Evolutionary conservation across 352 stramenopile species (phyloP).

Genomic region (Phytopythium oedochilum): DNA sequence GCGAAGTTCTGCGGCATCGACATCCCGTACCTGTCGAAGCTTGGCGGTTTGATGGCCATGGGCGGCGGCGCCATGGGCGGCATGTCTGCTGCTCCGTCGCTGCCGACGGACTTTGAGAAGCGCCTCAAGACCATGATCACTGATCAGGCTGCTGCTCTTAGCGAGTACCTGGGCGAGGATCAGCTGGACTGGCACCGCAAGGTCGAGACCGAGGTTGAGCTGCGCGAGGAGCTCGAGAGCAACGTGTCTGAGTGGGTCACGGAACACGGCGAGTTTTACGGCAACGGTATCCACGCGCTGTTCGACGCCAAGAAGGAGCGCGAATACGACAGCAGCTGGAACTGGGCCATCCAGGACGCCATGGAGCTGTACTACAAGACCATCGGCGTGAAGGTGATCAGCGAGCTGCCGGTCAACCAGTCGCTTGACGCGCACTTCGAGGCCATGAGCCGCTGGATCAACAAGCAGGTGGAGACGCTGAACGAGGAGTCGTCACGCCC

Average conservation of each 20-base stretch:
- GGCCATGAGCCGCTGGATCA: slow-evolving; percentile 52
- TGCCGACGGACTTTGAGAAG: slow-evolving; percentile 47
- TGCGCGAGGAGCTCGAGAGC: slow-evolving; percentile 54
- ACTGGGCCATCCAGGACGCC: slow-evolving; percentile 70
- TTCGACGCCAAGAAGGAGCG: slow-evolving; percentile 74
- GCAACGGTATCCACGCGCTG: slow-evolving; percentile 41
- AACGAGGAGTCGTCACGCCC: slow-evolving; percentile 24
- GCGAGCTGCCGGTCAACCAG: slow-evolving; percentile 21
- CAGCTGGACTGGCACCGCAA: slow-evolving; percentile 45
- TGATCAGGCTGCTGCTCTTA: slow-evolving; percentile 46
- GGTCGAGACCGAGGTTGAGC: slow-evolving; percentile 39
- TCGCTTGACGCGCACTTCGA: slow-evolving; percentile 36
- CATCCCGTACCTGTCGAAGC: slow-evolving; percentile 49
- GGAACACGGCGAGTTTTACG: slow-evolving; percentile 61
- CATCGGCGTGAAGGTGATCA: slow-evolving; percentile 16
- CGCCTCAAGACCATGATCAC: slow-evolving; percentile 51
- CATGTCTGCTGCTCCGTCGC: slow-evolving; percentile 12
- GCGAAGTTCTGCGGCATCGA: slow-evolving; percentile 47
- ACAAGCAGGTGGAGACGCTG: slow-evolving; percentile 38
- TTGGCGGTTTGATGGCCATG: slow-evolving; percentile 30
- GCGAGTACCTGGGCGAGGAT: slow-evolving; percentile 45
- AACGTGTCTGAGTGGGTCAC: slow-evolving; percentile 39
- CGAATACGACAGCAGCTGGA: slow-evolving; percentile 79
- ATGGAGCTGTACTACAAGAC: slow-evolving; percentile 61
- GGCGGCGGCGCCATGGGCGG: slow-evolving; percentile 19